These are phyloP conservation scores for Colletotrichum sp. DNA, from an alignment of 2,329 filamentous ascomycete genomes.

Conservation along the genomic window DNA sequence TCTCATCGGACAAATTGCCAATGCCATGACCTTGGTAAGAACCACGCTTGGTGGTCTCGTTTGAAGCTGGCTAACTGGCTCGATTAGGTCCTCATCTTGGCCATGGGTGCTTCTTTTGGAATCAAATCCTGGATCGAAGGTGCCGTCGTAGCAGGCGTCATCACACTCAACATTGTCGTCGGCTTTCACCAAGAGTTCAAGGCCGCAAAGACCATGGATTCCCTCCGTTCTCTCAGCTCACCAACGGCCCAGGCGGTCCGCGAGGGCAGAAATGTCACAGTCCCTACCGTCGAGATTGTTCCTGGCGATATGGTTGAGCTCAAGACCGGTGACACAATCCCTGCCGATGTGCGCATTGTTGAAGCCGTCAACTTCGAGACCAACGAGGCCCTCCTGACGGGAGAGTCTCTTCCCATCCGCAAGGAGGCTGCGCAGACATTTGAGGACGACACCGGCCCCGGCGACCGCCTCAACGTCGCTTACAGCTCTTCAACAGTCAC, in stretches of 20 bases:
- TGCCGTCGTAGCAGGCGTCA: conserved; percentile 62
- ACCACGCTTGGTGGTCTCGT: background rate
- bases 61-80: background rate
- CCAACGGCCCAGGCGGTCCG: conserved; percentile 49
- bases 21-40: conserved; percentile 70
- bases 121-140: conserved; percentile 66
- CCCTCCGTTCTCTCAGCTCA: conserved; percentile 46
- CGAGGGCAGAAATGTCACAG: conserved; percentile 41
- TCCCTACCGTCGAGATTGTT: conserved; percentile 51
- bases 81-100: conserved; percentile 56
- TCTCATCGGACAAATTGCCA: conserved; percentile 68
- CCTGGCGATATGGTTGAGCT: conserved; percentile 62
- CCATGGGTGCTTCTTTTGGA: conserved; percentile 62
- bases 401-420: conserved; percentile 65
- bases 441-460: conserved; percentile 46
- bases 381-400: conserved; percentile 69
- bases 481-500: conserved; percentile 69
- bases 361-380: conserved; percentile 71
- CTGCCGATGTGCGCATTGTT: conserved; percentile 61
- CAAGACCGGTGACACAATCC: conserved; percentile 65
- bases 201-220: conserved; percentile 56
- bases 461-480: conserved; percentile 66
- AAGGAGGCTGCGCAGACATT: conserved; percentile 54
- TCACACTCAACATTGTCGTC: conserved; percentile 62
- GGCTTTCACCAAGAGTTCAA: conserved; percentile 52